Evolutionary conservation across 345 rosid genomes (phyloP), one percentile per base, ranked within the genome.

Genomic region (Arabis alpina): DNA sequence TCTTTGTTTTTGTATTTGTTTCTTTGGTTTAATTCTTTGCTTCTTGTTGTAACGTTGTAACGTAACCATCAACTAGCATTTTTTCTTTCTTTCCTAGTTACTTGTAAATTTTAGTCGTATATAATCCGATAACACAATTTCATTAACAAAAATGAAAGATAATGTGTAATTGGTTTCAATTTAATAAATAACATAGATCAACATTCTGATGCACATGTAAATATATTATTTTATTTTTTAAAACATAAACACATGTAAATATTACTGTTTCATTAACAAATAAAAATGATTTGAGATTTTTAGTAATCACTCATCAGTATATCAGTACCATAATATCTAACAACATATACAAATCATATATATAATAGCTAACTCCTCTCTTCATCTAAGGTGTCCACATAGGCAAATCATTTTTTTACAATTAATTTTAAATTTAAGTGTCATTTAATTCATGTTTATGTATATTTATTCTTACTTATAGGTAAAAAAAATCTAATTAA

Each of bases 11-110:
- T 39, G 6, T 1, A 8, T 39, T 12, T 19, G 23, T 19, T 24
- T n/a, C 42, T 25, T 50, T 9, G 10, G 24, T 60, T 67, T 39
- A 61, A 15, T 70, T 63, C 71, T 69, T 70, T 76, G 75, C 75
- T 55, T 75, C 65, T 62, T 54, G 32, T 39, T 39, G 36, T 61
- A 45, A 61, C 62, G 56, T 45, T 54, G 23, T 54, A 11, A 25
- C 11, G 40, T 70, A 70, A 25, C 19, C 24, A 61, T 44, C 39
- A 73, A 30, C 6, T 30, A 39, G 25, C n/a, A 16, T 32, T 2
- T 45, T 4, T 25, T 14, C 37, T 11, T 30, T 51, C 45, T 19
- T 42, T 32, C 27, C 59, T 1, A 5, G 23, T 44, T 24, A 34
- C 48, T 25, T 61, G 10, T 59, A 39, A 36, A 37, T 58, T 49